phyloP scores from a whole-genome alignment of 1,284 basidiomycete species.

The Malassezia brasiliensis region DNA sequence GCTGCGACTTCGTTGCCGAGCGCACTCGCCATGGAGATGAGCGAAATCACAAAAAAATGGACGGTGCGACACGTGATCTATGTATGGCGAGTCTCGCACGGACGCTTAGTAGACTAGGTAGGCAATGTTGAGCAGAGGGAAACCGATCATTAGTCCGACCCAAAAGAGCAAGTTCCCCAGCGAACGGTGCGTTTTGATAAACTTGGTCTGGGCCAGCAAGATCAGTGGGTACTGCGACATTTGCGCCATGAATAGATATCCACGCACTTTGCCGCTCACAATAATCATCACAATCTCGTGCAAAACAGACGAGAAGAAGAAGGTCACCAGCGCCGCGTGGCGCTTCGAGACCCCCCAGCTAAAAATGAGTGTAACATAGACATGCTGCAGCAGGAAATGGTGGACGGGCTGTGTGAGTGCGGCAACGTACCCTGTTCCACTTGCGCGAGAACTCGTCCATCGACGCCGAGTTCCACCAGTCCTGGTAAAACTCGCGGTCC shows the following conservation, averaged over 20 bases:
- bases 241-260: slow-evolving; percentile 52
- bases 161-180: slow-evolving; percentile 67
- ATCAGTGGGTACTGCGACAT: slow-evolving; percentile 89
- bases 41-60: background rate
- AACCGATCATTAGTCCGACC: slow-evolving; percentile 70
- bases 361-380: slow-evolving; percentile 72
- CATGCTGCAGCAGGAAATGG: slow-evolving; percentile 83
- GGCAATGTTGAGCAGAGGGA: slow-evolving; percentile 80
- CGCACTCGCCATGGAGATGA: too few relatives aligned
- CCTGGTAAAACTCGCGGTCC: slow-evolving; percentile 91
- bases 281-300: slow-evolving; percentile 92
- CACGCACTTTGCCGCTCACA: slow-evolving; percentile 46
- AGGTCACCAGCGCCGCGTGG: slow-evolving; percentile 80
- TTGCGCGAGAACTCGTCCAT: slow-evolving; percentile 73
- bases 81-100: background rate
- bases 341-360: slow-evolving; percentile 65
- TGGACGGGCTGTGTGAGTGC: slow-evolving; percentile 55
- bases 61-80: slow-evolving; percentile 8
- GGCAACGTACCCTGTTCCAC: slow-evolving; percentile 30
- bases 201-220: slow-evolving; percentile 54
- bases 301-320: slow-evolving; percentile 56
- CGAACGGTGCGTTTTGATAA: slow-evolving; percentile 30
- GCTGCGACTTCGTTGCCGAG: too few relatives aligned
- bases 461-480: slow-evolving; percentile 93
- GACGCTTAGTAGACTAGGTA: slow-evolving; percentile 48